Evolutionary conservation across 75 land plant species (phyloP), one percentile per base, ranked within the genome.

Genomic region (Larix kaempferi): DNA sequence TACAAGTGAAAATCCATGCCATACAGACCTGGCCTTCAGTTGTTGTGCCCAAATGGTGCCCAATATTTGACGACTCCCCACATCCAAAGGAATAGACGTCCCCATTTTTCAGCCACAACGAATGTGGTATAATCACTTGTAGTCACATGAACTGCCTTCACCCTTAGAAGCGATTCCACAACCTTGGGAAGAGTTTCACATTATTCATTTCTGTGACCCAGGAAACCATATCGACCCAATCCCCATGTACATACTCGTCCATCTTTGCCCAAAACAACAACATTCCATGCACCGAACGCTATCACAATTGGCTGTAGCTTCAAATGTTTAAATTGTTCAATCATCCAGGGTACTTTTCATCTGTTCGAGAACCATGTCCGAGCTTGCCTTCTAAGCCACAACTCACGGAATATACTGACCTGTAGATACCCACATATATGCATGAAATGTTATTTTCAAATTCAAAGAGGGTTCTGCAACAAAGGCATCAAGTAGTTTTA

Each of bases 161-260:
- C 84, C 16, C 84, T 80, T 62, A 79, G 85, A 73, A 94, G 79
- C 39, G 89, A 76, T 74, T 92, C 92, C 23, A 94, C 92, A 7
- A 94, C 96, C 80, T 94, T 94, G 4, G 96, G 96, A 55, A 80
- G 76, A 35, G 88, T 80, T 76, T 92, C 96, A 80, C 90, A 89
- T 44, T 94, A 92, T 69, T 91, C 94, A 76, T 94, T 92, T 35
- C 94, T 92, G 79, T 94, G 96, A 7, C 96, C 96, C 73, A 94
- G 79, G 83, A 94, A 92, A 25, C 96, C 96, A 75, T 94, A 92
- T 0, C 94, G 92, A 12, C 96, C 96, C 96, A 94, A 94, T 64
- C 96, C 96, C 96, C 96, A 94, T 44, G 96, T 94, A 66, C 96
- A 94, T 19, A 94, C 96, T 16, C 96, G 79, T 19, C 96, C 96